Evolutionary conservation across 2,329 filamentous ascomycete species (phyloP).

Genomic region (Cladosporium halotolerans): DNA sequence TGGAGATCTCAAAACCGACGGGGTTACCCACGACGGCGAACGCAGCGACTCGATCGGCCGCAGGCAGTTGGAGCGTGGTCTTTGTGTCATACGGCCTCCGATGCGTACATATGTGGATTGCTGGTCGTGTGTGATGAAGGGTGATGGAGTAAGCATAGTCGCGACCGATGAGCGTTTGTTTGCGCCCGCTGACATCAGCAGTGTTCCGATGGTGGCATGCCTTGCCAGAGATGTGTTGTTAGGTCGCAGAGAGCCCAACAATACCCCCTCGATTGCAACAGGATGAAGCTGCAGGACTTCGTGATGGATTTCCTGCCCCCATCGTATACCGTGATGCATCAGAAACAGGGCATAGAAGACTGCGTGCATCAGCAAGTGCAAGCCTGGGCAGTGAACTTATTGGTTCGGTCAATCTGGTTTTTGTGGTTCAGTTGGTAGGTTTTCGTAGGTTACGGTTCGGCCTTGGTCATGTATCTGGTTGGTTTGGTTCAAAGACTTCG

Average conservation of each 20-base stretch:
- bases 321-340: too few species aligned
- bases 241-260: slow-evolving; percentile 32
- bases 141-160: slow-evolving; percentile 34
- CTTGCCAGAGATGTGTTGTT: slow-evolving; percentile 26
- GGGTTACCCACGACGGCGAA: not conserved
- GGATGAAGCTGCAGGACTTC: slow-evolving; percentile 41
- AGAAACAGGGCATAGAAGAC: too few species aligned
- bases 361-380: too few species aligned
- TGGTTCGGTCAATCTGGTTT: not conserved
- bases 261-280: slow-evolving; percentile 39
- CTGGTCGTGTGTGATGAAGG: slow-evolving; percentile 43
- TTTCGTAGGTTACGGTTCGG: too few species aligned
- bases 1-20: not conserved
- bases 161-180: slow-evolving; percentile 16
- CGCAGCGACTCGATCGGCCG: too few species aligned
- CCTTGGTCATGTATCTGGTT: too few species aligned
- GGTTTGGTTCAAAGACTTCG: too few species aligned
- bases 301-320: slow-evolving; percentile 39
- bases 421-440: too few species aligned
- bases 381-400: not conserved
- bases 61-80: not conserved
- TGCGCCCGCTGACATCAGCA: slow-evolving; percentile 25
- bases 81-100: slow-evolving; percentile 34
- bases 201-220: slow-evolving; percentile 23
- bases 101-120: slow-evolving; percentile 44